Conservation (phyloP, 176 grass and related monocot species). For the Oryza glaberrima region DNA sequence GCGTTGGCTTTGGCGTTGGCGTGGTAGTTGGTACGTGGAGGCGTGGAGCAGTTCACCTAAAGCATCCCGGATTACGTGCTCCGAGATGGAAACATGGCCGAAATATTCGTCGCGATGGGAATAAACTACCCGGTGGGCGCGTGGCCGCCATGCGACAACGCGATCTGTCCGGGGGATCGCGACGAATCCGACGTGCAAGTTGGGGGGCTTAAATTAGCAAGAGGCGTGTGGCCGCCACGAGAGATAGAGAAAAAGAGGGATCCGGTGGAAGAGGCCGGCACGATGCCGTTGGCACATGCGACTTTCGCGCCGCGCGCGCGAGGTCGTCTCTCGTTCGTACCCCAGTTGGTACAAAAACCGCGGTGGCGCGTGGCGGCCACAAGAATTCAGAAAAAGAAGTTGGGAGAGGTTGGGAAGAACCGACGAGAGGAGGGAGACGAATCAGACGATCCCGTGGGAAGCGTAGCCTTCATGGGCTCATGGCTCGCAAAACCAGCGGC, state of each 20-base stretch:
- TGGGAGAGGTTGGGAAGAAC: not conserved
- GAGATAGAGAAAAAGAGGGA: not conserved
- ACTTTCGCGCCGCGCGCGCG: not conserved
- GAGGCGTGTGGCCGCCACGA: slow-evolving; percentile 57
- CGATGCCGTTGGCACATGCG: not conserved
- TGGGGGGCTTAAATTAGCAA: slow-evolving; percentile 22
- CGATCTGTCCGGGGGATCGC: not conserved
- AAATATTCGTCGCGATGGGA: not conserved
- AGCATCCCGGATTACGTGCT: not conserved
- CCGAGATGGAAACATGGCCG: not conserved
- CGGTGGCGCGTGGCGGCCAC: slow-evolving; percentile 12
- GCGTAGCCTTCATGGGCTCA: not conserved
- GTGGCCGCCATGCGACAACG: slow-evolving; percentile 40
- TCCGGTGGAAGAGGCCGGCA: not conserved
- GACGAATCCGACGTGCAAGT: not conserved
- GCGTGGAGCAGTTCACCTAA: not conserved
- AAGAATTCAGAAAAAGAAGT: not conserved
- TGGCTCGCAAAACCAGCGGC: not conserved
- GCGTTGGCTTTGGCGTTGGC: too few relatives aligned
- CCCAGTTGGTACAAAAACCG: not conserved
- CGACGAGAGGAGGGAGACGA: not conserved
- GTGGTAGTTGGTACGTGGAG: not conserved
- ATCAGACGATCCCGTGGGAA: not conserved
- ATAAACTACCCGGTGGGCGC: slow-evolving; percentile 34
- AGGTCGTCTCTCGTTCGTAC: not conserved